Percentiles rank a stretch among this genome's conserved stretches.
These are phyloP conservation scores for Penicillium italicum DNA, from an alignment of 2,329 filamentous ascomycete genomes.

Conservation along the genomic window DNA sequence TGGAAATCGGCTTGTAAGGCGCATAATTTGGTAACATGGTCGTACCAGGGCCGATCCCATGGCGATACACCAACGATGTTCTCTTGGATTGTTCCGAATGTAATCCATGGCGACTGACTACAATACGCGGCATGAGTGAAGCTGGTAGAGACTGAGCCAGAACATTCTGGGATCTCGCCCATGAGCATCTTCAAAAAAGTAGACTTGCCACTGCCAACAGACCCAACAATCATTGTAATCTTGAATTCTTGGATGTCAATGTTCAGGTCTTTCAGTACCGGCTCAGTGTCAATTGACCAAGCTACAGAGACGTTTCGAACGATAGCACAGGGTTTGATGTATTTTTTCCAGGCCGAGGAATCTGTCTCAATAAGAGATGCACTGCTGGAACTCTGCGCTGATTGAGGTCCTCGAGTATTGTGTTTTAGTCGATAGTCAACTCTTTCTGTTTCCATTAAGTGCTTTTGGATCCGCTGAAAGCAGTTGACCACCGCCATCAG, in stretches of 20 bases:
- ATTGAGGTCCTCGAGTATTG: background rate
- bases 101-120: constrained; percentile 22
- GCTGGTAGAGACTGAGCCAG: constrained; percentile 16
- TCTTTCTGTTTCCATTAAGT: constrained; percentile 13
- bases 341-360: background rate
- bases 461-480: constrained; percentile 22
- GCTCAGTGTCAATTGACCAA: constrained; percentile 15
- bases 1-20: constrained; percentile 12
- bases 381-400: background rate
- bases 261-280: constrained; percentile 12
- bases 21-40: constrained; percentile 10
- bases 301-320: constrained; percentile 10
- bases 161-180: constrained; percentile 13
- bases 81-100: constrained; percentile 14
- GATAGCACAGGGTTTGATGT: background rate
- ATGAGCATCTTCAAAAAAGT: constrained; percentile 18
- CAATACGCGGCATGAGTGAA: constrained; percentile 17
- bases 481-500: constrained; percentile 18
- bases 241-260: constrained; percentile 5
- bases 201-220: constrained; percentile 21
- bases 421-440: constrained; percentile 9
- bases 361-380: constrained; percentile 3
- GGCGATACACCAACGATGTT: constrained; percentile 14
- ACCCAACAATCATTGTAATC: constrained; percentile 20
- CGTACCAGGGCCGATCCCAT: constrained; percentile 13